Evolutionary conservation across 2,329 filamentous ascomycete species (phyloP).

Genomic region (Emericellopsis cladophorae): DNA sequence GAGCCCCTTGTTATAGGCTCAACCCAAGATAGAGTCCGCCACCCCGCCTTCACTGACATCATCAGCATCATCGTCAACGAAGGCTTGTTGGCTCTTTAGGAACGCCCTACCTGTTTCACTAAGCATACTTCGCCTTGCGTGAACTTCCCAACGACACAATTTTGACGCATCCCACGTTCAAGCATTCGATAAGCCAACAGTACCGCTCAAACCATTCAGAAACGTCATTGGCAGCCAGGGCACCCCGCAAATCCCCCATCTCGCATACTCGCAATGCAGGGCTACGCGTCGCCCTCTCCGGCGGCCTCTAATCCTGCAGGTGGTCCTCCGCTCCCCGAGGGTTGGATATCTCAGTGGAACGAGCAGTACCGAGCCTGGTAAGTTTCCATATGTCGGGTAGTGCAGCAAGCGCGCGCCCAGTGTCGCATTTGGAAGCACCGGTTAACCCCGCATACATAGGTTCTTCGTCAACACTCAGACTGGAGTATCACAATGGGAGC

Average conservation of each 20-base stretch:
- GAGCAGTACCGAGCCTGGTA: constrained; percentile 2
- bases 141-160: too few relatives aligned
- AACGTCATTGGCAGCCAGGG: neutral
- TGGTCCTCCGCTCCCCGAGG: constrained; percentile 3
- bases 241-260: constrained; percentile 1
- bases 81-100: too few relatives aligned
- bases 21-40: too few relatives aligned
- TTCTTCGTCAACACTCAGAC: constrained; percentile 3
- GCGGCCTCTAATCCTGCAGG: neutral
- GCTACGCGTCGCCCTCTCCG: constrained; percentile 1
- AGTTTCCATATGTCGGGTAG: constrained; percentile 1
- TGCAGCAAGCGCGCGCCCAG: neutral
- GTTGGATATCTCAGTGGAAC: constrained; percentile 2
- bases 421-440: neutral
- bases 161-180: too few relatives aligned
- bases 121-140: too few relatives aligned
- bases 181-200: too few relatives aligned
- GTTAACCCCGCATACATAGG: neutral
- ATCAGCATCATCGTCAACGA: too few relatives aligned
- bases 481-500: constrained; percentile 2
- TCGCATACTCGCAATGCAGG: constrained; percentile 1
- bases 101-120: too few relatives aligned
- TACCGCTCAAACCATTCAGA: too few relatives aligned
- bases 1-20: too few relatives aligned
- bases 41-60: too few relatives aligned